Evolutionary conservation across 1,284 basidiomycete species (phyloP).

Genomic region (Moesziomyces parantarcticus): DNA sequence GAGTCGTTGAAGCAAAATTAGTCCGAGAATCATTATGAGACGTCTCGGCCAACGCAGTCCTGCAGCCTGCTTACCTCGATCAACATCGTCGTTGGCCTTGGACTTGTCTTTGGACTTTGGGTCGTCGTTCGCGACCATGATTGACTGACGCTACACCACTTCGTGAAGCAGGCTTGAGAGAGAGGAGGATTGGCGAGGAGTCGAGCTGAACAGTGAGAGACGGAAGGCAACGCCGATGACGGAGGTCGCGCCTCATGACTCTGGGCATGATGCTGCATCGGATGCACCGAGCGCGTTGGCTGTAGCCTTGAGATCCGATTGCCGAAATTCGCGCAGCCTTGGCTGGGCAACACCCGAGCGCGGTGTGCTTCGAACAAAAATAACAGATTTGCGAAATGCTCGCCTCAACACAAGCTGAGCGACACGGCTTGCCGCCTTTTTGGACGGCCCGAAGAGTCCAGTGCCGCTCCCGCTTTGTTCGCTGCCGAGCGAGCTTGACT

Average conservation of each 20-base stretch:
- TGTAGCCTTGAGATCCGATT: not conserved
- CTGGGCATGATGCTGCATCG: not conserved
- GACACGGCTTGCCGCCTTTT: too few relatives aligned
- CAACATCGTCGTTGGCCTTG: slow-evolving; percentile 30
- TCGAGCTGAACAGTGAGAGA: not conserved
- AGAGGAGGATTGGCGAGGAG: not conserved
- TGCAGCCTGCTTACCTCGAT: slow-evolving; percentile 20
- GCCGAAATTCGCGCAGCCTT: not conserved
- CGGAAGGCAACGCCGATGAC: not conserved
- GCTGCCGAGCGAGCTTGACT: too few relatives aligned
- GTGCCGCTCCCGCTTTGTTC: too few relatives aligned
- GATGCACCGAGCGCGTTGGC: not conserved
- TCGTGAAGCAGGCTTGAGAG: not conserved
- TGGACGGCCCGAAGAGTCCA: too few relatives aligned
- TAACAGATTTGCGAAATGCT: too few relatives aligned
- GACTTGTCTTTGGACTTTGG: slow-evolving; percentile 28
- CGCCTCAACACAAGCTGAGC: too few relatives aligned
- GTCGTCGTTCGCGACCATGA: slow-evolving; percentile 32
- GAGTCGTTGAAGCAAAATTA: not conserved
- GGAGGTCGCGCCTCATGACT: not conserved
- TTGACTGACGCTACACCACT: not conserved
- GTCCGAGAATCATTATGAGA: not conserved
- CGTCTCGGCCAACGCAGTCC: too few relatives aligned
- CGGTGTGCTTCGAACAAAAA: too few relatives aligned
- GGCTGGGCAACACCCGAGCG: too few relatives aligned